A percentile compares a stretch with the other conserved stretches of the same genome.
These are phyloP conservation scores for Solanum sitiens DNA, from an alignment of 257 asterid species.

Conservation along the genomic window DNA sequence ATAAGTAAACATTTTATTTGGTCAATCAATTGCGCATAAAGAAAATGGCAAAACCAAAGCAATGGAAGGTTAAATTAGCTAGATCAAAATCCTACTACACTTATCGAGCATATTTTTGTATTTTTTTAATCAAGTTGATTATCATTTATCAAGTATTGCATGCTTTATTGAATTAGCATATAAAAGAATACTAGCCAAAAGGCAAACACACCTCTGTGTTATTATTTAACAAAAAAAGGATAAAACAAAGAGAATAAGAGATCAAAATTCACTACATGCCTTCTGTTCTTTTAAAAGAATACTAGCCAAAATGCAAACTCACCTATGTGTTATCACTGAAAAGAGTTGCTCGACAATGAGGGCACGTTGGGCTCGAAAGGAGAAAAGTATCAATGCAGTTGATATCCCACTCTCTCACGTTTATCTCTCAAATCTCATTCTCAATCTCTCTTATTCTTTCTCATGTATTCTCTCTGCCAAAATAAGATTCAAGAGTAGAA, in stretches of 20 bases:
- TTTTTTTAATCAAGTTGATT: not conserved
- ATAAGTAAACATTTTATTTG: too few species aligned
- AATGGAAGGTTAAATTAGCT: too few species aligned
- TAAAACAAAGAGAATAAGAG: not conserved
- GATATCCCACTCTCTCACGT: not conserved
- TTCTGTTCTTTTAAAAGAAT: not conserved
- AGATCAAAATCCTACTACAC: too few species aligned
- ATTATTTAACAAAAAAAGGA: not conserved
- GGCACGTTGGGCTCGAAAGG: slow-evolving; percentile 71
- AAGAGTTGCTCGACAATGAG: slow-evolving; percentile 69
- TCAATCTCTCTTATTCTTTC: too few species aligned
- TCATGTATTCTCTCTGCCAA: too few species aligned
- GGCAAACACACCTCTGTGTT: not conserved
- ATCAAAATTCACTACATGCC: slow-evolving; percentile 6
- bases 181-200: not conserved
- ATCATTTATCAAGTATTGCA: not conserved
- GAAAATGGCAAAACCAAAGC: too few species aligned
- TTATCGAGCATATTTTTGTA: too few species aligned
- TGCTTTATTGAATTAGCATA: not conserved
- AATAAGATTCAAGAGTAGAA: too few species aligned
- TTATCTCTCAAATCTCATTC: too few species aligned
- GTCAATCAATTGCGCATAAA: too few species aligned
- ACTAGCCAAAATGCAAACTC: too few species aligned
- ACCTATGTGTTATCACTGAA: slow-evolving; percentile 10
- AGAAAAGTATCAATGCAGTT: slow-evolving; percentile 45